These are phyloP conservation scores for Durotheca rogersii DNA, from an alignment of 495 filamentous ascomycete species.

Conservation along the genomic window DNA sequence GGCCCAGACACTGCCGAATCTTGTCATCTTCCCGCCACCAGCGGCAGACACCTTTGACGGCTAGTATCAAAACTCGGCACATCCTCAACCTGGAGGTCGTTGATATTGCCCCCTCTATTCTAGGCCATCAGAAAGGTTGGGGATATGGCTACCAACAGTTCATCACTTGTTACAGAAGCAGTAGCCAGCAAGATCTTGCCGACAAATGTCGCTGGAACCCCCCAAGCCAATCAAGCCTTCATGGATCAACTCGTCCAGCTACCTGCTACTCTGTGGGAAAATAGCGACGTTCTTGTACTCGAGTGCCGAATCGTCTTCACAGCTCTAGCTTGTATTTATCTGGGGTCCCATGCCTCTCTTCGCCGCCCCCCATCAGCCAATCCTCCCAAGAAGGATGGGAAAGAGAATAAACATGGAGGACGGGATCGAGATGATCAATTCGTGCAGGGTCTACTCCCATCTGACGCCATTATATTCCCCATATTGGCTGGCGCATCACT, in stretches of 20 bases:
- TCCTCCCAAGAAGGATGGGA: slow-evolving; percentile 51
- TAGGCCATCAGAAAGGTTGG: background rate
- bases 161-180: slow-evolving; percentile 15
- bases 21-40: background rate
- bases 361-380: slow-evolving; percentile 78
- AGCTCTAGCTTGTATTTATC: slow-evolving; percentile 46
- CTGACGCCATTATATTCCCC: slow-evolving; percentile 85
- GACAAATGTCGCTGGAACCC: slow-evolving; percentile 20
- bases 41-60: background rate
- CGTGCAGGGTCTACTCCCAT: slow-evolving; percentile 74
- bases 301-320: slow-evolving; percentile 43
- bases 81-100: background rate
- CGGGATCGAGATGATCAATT: slow-evolving; percentile 63
- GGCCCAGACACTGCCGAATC: no score
- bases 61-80: background rate
- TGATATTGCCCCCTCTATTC: background rate
- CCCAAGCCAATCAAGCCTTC: slow-evolving; percentile 14
- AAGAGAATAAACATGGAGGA: slow-evolving; percentile 44
- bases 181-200: slow-evolving; percentile 28
- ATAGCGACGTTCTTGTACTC: slow-evolving; percentile 53
- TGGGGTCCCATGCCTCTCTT: slow-evolving; percentile 53
- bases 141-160: slow-evolving; percentile 30
- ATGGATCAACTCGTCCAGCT: slow-evolving; percentile 23
- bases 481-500: slow-evolving; percentile 74
- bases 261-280: slow-evolving; percentile 51